Evolutionary conservation across 2,329 filamentous ascomycete genomes (phyloP).

Genomic region (Apiospora koreana): DNA sequence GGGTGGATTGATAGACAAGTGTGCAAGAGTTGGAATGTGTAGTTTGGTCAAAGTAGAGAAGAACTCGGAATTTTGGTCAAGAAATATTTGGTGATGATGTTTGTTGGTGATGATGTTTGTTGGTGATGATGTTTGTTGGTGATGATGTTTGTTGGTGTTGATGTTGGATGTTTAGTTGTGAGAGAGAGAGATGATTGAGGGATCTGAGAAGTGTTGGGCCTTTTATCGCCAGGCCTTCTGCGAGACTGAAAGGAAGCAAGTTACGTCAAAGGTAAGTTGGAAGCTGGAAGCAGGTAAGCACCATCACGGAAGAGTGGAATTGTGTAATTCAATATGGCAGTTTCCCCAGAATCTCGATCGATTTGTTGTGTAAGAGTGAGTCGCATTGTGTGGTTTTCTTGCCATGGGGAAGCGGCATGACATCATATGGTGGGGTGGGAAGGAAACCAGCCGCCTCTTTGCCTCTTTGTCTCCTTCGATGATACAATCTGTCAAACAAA

Average conservation of each 20-base stretch:
- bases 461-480: background rate
- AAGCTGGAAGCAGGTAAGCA: background rate
- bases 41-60: background rate
- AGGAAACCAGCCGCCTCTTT: background rate
- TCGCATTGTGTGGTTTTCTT: background rate
- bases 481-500: background rate
- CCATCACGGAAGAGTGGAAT: background rate
- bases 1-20: background rate
- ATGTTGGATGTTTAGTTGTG: background rate
- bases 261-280: constrained; percentile 10
- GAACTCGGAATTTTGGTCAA: background rate
- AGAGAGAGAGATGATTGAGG: background rate
- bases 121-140: too few species aligned
- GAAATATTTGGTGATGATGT: background rate
- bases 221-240: background rate
- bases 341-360: constrained; percentile 1
- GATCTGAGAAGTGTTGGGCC: background rate
- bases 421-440: background rate
- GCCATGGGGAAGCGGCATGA: background rate
- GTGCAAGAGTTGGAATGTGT: background rate
- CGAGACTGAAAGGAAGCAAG: background rate
- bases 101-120: background rate
- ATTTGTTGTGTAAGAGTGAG: background rate
- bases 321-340: background rate
- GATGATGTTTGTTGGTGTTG: too few species aligned